These are phyloP conservation scores for Periconia sp. DNA, from an alignment of 2,329 filamentous ascomycete genomes.

Conservation along the genomic window DNA sequence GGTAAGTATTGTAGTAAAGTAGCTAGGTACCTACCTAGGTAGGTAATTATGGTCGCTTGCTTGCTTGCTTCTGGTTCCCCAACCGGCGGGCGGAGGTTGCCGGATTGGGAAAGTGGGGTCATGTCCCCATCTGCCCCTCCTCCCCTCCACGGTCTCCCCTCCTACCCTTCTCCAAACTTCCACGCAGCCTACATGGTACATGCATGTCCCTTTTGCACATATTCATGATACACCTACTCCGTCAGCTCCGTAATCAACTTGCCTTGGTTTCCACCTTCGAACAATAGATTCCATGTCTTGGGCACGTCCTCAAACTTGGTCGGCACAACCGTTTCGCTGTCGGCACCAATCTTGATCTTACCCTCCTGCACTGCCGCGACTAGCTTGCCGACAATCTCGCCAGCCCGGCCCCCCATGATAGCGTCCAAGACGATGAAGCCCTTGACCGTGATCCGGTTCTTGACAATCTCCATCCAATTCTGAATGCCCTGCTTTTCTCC, in stretches of 20 bases:
- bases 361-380: slow-evolving; percentile 43
- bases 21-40: too few relatives aligned
- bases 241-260: slow-evolving; percentile 49
- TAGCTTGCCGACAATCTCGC: slow-evolving; percentile 24
- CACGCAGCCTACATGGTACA: too few relatives aligned
- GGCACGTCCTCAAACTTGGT: slow-evolving; percentile 53
- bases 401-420: slow-evolving; percentile 28
- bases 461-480: slow-evolving; percentile 49
- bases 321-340: slow-evolving; percentile 52
- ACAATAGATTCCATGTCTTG: slow-evolving; percentile 53
- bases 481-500: slow-evolving; percentile 33
- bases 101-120: slow-evolving; percentile 2
- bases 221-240: slow-evolving; percentile 3
- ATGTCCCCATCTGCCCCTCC: too few relatives aligned
- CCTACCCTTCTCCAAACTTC: too few relatives aligned
- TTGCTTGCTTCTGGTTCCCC: too few relatives aligned
- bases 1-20: too few relatives aligned
- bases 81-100: not conserved
- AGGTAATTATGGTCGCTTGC: not conserved
- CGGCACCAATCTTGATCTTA: slow-evolving; percentile 48
- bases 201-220: too few relatives aligned
- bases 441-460: slow-evolving; percentile 46
- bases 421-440: slow-evolving; percentile 51
- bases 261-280: slow-evolving; percentile 50
- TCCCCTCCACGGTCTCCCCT: too few relatives aligned